Conservation (phyloP, 139 green algal species). For the Chlamydomonas sphaeroides region DNA sequence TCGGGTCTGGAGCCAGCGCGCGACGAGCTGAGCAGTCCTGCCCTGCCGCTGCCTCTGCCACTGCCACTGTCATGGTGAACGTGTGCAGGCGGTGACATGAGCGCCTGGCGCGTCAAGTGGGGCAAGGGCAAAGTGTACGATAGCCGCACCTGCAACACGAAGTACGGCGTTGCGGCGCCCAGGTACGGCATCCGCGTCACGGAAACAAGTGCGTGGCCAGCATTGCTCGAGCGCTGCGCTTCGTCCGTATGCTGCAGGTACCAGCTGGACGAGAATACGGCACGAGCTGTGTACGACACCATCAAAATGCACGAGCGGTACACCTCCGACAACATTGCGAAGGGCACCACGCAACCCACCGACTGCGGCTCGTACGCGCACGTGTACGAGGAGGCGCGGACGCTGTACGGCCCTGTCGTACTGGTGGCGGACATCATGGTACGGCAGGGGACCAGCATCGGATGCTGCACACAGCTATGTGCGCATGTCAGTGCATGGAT, state of each 20-base stretch:
- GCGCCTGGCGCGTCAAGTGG: slow-evolving; percentile 2
- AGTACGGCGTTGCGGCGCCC: not conserved
- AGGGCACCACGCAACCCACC: not conserved
- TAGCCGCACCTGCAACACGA: not conserved
- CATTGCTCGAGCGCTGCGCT: too few species aligned
- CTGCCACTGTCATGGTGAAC: too few species aligned
- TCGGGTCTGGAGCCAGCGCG: too few species aligned
- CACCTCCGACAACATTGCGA: not conserved
- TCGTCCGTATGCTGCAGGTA: too few species aligned
- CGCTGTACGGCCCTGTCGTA: slow-evolving; percentile 22
- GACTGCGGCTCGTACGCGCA: not conserved
- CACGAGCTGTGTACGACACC: too few species aligned
- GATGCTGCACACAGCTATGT: too few species aligned
- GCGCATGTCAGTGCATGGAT: too few species aligned
- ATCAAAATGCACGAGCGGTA: too few species aligned
- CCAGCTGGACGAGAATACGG: too few species aligned
- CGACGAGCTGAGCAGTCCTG: too few species aligned
- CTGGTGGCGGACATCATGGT: slow-evolving; percentile 32
- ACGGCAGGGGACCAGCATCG: not conserved
- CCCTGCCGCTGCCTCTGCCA: too few species aligned
- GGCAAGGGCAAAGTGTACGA: slow-evolving; percentile 34
- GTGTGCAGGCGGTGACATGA: not conserved
- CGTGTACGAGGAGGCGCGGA: slow-evolving; percentile 3
- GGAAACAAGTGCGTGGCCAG: too few species aligned
- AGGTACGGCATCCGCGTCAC: not conserved